Evolutionary conservation across 1,139 yeast genomes (phyloP), one percentile per base, ranked within the genome.

Genomic region (Candida sp.): DNA sequence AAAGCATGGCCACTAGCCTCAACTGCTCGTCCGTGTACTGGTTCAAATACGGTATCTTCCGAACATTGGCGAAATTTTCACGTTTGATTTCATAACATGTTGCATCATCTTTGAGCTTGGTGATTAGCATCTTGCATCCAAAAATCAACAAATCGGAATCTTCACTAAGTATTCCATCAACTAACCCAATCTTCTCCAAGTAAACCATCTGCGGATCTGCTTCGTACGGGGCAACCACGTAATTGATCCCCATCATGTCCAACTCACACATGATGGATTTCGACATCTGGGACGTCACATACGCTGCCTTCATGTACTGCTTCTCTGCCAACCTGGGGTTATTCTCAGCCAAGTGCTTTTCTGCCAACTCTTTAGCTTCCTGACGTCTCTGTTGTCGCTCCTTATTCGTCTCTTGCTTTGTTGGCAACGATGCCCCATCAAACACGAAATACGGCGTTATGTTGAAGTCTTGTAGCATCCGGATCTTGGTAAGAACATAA

Each of bases 121-220:
- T 92, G 48, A 94, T 78, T 39, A 96, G 75, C 42, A 76, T 74
- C 34, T 77, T 69, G 51, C 97, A 91, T 0, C 99, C 99, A 74
- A 94, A 96, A 2, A 96, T 81, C 41, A 96, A 74, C 58, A 96
- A 75, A 71, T 96, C 99, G 0, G 98, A 92, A 65, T 96, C 99
- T 63, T 96, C 99, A 38, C 97, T 88, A 8, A 96, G 77, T 7
- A 96, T 89, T 0, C 96, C 99, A 56, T 91, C 88, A 7, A 92
- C 96, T 1, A 83, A 51, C 0, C 96, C 96, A 0, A 72, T 59
- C 53, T 84, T 83, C 65, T 94, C 99, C 46, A 96, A 75, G 61
- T 87, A 91, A 6, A 94, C 98, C 88, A 96, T 83, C 66, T 96
- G 99, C 0, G 99, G 90, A 66, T 96, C 99, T 0, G 99, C 99